Conservation (phyloP, 208 protist species). For the Phytomonas sp. region DNA sequence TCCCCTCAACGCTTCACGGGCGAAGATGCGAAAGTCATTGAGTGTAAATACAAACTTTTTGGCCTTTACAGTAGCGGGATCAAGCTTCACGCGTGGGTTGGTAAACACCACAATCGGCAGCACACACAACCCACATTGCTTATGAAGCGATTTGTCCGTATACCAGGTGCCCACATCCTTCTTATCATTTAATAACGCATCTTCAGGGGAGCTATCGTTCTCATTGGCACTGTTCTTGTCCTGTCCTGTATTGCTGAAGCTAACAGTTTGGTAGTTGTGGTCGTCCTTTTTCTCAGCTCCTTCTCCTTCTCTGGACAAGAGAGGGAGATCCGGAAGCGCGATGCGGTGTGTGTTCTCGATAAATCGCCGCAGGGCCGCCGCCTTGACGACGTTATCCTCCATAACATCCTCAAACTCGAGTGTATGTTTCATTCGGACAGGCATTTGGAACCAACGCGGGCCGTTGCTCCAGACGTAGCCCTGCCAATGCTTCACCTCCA, state of each 20-base stretch:
- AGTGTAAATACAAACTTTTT: slow-evolving; percentile 75
- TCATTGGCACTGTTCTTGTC: neutral
- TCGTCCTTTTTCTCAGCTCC: neutral
- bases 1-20: slow-evolving; percentile 23
- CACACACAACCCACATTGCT: slow-evolving; percentile 55
- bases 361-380: slow-evolving; percentile 66
- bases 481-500: slow-evolving; percentile 89
- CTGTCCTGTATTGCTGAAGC: neutral
- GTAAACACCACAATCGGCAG: slow-evolving; percentile 86
- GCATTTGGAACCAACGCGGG: slow-evolving; percentile 68
- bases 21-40: slow-evolving; percentile 47
- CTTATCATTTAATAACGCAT: neutral
- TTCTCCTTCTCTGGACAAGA: neutral
- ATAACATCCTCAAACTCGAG: slow-evolving; percentile 84
- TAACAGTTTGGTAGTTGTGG: neutral
- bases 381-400: slow-evolving; percentile 79
- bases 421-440: slow-evolving; percentile 26
- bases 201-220: neutral
- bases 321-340: slow-evolving; percentile 40
- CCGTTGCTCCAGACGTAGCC: slow-evolving; percentile 85
- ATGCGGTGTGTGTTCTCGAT: slow-evolving; percentile 75
- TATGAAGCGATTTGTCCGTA: slow-evolving; percentile 58
- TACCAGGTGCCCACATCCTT: slow-evolving; percentile 63
- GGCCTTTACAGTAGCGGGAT: slow-evolving; percentile 52
- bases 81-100: slow-evolving; percentile 49